phyloP scores from a whole-genome alignment of 371 early-diverging fungal genomes.

The Mortierella sp. region DNA sequence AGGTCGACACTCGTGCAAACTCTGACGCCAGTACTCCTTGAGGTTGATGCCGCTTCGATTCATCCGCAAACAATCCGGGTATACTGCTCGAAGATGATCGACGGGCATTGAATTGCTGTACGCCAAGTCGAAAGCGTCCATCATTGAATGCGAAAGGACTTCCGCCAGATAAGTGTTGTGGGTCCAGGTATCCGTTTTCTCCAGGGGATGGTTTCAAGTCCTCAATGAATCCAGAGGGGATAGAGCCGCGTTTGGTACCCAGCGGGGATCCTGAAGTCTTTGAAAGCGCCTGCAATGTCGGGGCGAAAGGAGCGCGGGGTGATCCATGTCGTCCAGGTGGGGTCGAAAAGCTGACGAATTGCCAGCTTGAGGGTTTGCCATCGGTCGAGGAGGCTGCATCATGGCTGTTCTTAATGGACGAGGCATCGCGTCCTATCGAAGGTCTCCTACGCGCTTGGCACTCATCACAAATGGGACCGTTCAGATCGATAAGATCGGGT shows the following conservation, averaged over 20 bases:
- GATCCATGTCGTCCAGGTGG: constrained; percentile 50
- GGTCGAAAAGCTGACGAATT: constrained; percentile 46
- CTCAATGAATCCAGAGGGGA: constrained; percentile 22
- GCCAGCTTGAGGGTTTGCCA: constrained; percentile 56
- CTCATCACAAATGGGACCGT: constrained; percentile 31
- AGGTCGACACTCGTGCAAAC: constrained; percentile 25
- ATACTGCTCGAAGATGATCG: constrained; percentile 50
- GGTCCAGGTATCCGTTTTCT: not conserved
- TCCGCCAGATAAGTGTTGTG: constrained; percentile 1
- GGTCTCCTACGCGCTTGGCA: constrained; percentile 29
- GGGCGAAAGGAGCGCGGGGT: constrained; percentile 39
- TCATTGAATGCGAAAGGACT: constrained; percentile 23
- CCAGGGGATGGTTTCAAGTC: not conserved
- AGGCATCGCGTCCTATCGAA: constrained; percentile 27
- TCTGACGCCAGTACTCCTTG: constrained; percentile 15
- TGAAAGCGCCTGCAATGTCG: constrained; percentile 17
- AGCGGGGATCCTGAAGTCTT: constrained; percentile 24
- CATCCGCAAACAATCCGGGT: constrained; percentile 25
- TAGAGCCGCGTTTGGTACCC: constrained; percentile 14
- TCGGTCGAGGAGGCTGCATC: constrained; percentile 51
- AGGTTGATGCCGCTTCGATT: constrained; percentile 22
- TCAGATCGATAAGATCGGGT: not conserved
- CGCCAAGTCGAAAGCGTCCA: constrained; percentile 23
- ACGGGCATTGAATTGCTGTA: constrained; percentile 32
- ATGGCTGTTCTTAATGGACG: constrained; percentile 18